Evolutionary conservation across 768 basidiomycete genomes (phyloP), one percentile per base, ranked within the genome.

Genomic region (Tulasnella calospora): DNA sequence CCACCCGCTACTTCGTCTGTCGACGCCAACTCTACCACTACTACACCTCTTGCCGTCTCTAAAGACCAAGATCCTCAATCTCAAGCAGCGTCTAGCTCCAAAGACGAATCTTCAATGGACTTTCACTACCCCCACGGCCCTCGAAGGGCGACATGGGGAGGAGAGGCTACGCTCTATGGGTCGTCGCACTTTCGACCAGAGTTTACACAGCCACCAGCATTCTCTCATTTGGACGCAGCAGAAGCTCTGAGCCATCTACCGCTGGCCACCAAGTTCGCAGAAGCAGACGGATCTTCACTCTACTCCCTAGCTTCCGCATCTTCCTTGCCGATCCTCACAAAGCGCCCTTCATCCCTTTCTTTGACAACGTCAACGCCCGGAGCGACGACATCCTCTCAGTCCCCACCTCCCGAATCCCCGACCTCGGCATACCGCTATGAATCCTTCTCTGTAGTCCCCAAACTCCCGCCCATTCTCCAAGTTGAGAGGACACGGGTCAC

Each of bases 401-500:
- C 78, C n/a, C 78, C 78, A 30, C 61, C 73, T 23, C 72, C 73
- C 27, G 55, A 46, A 61, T 79, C 78, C 12, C 78, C 78, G 7
- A 76, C 82, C 1, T 78, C 74, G 33, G 69, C 44, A 33, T 86
- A 85, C 81, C 80, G 82, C 7, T 79, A 83, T 57, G 82, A 83
- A 27, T 81, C 83, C 0, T 71, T 73, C 27, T 78, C 77, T 35
- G 70, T 44, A 47, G 82, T 88, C 1, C 86, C 88, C n/a, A 87
- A 88, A 67, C 87, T 95, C 5, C 94, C 94, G 51, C 94, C 93
- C 71, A 95, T 95, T 82, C 85, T 94, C 41, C 94, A 95, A 85
- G 94, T 95, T 74, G 94, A 95, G 86, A 95, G 94, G 85, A 92
- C 94, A 86, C 94, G 95, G 85, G 96, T 98, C 41, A 98, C 96